Percentiles rank a stretch among this genome's conserved stretches.
Conservation (phyloP, 345 rosid genomes). For the Draba incana region DNA sequence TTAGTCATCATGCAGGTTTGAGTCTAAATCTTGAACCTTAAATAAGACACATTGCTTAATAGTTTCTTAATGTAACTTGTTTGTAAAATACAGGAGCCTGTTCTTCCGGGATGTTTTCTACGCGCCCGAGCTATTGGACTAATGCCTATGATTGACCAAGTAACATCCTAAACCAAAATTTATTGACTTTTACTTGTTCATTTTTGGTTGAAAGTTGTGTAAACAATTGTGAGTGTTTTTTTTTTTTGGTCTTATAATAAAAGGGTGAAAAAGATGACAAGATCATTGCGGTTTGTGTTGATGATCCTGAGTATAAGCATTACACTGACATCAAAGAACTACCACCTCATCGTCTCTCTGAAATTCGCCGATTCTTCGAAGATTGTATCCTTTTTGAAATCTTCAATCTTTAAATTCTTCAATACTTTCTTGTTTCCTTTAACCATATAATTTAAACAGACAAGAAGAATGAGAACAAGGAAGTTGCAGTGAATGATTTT, state of each 20-base stretch:
- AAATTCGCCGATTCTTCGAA: slow-evolving; percentile 95
- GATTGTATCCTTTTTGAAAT: slow-evolving; percentile 67
- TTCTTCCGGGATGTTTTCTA: slow-evolving; percentile 91
- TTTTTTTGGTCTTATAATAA: neutral
- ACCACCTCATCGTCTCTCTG: slow-evolving; percentile 93
- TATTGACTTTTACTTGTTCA: neutral
- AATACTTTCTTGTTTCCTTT: slow-evolving; percentile 20
- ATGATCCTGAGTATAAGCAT: slow-evolving; percentile 96
- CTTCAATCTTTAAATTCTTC: neutral
- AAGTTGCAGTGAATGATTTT: slow-evolving; percentile 93
- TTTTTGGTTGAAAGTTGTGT: neutral
- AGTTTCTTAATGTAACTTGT: neutral
- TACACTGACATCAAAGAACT: slow-evolving; percentile 77
- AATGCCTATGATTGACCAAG: slow-evolving; percentile 99
- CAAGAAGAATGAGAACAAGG: slow-evolving; percentile 98
- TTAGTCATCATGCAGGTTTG: slow-evolving; percentile 95
- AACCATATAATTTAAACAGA: slow-evolving; percentile 51
- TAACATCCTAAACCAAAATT: neutral
- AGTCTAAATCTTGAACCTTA: neutral
- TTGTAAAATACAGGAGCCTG: slow-evolving; percentile 64
- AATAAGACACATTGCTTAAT: no score
- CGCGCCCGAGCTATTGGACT: slow-evolving; percentile 94
- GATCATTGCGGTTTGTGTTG: slow-evolving; percentile 96
- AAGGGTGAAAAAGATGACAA: slow-evolving; percentile 99
- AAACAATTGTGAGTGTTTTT: neutral